Conservation (phyloP, 441 rosid species). For the Omphalea diandra region DNA sequence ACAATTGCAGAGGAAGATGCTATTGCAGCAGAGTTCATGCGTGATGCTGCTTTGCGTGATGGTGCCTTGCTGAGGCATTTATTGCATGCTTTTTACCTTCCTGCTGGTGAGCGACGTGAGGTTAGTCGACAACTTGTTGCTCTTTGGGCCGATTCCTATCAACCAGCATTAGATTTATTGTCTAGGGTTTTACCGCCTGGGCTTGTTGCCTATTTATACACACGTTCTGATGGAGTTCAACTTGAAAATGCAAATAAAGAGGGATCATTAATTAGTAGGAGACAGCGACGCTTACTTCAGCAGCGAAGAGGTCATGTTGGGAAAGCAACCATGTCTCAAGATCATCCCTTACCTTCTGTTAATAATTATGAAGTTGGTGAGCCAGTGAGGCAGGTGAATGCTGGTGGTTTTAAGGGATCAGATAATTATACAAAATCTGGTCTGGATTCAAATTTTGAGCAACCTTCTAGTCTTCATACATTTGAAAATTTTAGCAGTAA, state of each 20-base stretch:
- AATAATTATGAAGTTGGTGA: conserved; percentile 61
- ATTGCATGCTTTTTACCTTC: conserved; percentile 85
- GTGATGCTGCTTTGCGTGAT: conserved; percentile 99
- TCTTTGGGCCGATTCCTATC: conserved; percentile 99
- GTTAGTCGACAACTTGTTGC: conserved; percentile 99
- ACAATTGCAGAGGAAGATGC: conserved; percentile 99
- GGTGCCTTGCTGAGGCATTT: conserved; percentile 99
- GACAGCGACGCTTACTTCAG: conserved; percentile 85
- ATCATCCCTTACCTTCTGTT: conserved; percentile 48
- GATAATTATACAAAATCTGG: conserved; percentile 50
- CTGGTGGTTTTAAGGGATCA: conserved; percentile 45
- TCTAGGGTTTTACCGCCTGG: conserved; percentile 99
- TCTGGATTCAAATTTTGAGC: conserved; percentile 48
- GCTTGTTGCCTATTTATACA: conserved; percentile 97
- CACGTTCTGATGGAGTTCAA: conserved; percentile 68
- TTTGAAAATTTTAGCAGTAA: conserved; percentile 53
- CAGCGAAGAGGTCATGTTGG: conserved; percentile 78
- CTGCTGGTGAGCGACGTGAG: conserved; percentile 93
- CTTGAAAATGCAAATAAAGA: conserved; percentile 67
- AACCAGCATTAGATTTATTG: conserved; percentile 86
- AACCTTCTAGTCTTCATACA: conserved; percentile 37
- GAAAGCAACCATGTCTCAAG: conserved; percentile 64
- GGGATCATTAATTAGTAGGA: conserved; percentile 74
- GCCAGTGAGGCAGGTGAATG: conserved; percentile 43
- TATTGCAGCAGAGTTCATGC: conserved; percentile 99